A percentile compares a stretch with the other conserved stretches of the same genome.
Evolutionary conservation across 352 stramenopile species (phyloP).

Genomic region (Vaucheria bursata): DNA sequence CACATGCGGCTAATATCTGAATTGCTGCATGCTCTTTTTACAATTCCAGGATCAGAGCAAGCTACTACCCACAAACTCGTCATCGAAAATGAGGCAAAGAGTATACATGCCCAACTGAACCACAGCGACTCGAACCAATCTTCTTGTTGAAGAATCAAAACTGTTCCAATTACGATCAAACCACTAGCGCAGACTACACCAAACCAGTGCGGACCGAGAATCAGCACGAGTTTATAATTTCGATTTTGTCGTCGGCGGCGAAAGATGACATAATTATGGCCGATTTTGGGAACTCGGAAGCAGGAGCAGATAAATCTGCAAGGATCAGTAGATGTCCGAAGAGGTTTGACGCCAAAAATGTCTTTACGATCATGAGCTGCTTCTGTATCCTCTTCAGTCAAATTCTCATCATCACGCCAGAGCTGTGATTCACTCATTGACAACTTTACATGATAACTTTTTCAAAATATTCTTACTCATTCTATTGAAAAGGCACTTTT

Average conservation of each 20-base stretch:
- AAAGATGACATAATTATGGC: background rate
- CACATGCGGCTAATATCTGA: background rate
- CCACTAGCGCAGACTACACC: constrained; percentile 3
- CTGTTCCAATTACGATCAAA: background rate
- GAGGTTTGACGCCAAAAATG: too few species aligned
- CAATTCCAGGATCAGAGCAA: constrained; percentile 15
- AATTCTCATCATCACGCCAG: too few species aligned
- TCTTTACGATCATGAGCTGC: too few species aligned
- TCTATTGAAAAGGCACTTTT: too few species aligned
- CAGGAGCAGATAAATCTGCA: background rate
- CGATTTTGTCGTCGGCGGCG: background rate
- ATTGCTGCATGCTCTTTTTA: background rate
- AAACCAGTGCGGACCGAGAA: constrained; percentile 10
- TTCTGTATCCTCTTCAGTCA: too few species aligned
- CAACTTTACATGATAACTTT: too few species aligned
- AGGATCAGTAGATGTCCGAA: background rate
- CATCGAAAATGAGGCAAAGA: background rate
- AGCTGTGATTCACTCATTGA: too few species aligned
- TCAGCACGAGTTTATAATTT: constrained; percentile 3
- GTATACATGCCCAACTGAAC: background rate
- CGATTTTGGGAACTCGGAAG: background rate
- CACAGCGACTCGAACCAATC: background rate
- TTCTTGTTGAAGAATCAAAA: constrained; percentile 1
- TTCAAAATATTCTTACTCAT: too few species aligned
- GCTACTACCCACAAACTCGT: background rate